phyloP scores from a whole-genome alignment of 2,329 filamentous ascomycete genomes.

The Cladorrhinum sp. region DNA sequence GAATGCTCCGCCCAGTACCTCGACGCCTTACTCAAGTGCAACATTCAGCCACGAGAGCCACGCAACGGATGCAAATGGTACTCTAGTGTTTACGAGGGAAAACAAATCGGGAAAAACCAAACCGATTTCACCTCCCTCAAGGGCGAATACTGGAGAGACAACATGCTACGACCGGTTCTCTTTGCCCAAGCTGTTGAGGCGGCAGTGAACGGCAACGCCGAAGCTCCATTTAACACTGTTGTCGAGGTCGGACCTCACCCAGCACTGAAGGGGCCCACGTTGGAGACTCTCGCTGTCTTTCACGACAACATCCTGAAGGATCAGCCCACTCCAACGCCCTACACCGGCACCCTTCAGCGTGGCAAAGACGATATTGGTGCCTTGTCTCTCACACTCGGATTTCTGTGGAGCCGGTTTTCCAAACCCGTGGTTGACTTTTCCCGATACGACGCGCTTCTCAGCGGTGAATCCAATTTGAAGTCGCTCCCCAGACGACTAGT shows the following conservation, averaged over 20 bases:
- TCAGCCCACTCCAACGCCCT: background rate
- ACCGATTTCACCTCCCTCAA: constrained; percentile 5
- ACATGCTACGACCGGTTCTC: constrained; percentile 14
- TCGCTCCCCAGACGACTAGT: background rate
- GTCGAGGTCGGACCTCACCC: constrained; percentile 22
- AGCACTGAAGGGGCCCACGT: constrained; percentile 14
- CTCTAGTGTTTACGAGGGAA: constrained; percentile 10
- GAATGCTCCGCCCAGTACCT: constrained; percentile 23
- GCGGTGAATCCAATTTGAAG: background rate
- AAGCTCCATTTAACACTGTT: constrained; percentile 1
- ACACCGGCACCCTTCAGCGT: background rate
- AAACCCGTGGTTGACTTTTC: background rate
- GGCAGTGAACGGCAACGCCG: background rate
- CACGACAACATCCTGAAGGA: background rate
- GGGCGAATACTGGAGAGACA: constrained; percentile 18
- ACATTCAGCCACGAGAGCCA: background rate
- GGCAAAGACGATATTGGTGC: background rate
- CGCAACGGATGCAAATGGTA: constrained; percentile 4
- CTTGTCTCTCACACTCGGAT: background rate
- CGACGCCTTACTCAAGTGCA: constrained; percentile 1
- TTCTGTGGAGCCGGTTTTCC: background rate
- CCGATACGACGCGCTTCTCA: too few species aligned
- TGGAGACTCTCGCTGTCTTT: background rate
- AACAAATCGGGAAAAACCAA: background rate
- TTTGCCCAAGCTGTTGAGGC: constrained; percentile 12